Conservation (phyloP, 2,329 filamentous ascomycete species). For the Nemania sp. region DNA sequence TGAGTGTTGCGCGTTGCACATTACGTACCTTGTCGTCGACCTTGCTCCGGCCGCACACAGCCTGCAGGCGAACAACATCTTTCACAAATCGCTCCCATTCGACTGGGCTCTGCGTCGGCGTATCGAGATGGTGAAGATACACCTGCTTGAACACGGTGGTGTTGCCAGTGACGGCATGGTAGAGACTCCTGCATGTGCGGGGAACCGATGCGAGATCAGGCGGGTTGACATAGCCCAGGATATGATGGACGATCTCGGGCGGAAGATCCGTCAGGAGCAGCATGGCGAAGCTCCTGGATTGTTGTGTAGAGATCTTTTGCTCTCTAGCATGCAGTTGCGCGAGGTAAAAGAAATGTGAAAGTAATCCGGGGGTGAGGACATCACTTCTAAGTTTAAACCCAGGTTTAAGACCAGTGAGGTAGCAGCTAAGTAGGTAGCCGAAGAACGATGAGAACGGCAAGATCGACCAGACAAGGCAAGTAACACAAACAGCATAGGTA, state of each 20-base stretch:
- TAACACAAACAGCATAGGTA: too few species aligned
- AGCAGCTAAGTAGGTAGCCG: too few species aligned
- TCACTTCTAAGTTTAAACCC: too few species aligned
- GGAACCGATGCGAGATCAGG: slow-evolving; percentile 58
- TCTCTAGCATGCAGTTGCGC: too few species aligned
- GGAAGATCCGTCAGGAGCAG: slow-evolving; percentile 53
- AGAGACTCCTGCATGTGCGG: slow-evolving; percentile 55
- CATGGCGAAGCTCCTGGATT: too few species aligned
- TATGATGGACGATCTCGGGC: slow-evolving; percentile 64
- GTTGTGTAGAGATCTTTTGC: too few species aligned
- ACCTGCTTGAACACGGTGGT: slow-evolving; percentile 61
- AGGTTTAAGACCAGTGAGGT: too few species aligned
- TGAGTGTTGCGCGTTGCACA: too few species aligned
- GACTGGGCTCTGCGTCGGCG: slow-evolving; percentile 36
- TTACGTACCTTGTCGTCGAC: slow-evolving; percentile 46
- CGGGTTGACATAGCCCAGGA: slow-evolving; percentile 60
- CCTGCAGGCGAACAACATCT: slow-evolving; percentile 48
- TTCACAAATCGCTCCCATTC: slow-evolving; percentile 50
- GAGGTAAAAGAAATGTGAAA: too few species aligned
- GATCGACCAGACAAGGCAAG: too few species aligned
- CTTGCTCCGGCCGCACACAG: slow-evolving; percentile 44
- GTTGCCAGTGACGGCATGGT: slow-evolving; percentile 60
- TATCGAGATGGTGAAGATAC: slow-evolving; percentile 61
- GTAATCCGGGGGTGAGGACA: too few species aligned
- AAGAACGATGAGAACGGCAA: too few species aligned